Base-by-base conservation (phyloP, 345 rosid genomes). In the Melaleuca alternifolia region DNA sequence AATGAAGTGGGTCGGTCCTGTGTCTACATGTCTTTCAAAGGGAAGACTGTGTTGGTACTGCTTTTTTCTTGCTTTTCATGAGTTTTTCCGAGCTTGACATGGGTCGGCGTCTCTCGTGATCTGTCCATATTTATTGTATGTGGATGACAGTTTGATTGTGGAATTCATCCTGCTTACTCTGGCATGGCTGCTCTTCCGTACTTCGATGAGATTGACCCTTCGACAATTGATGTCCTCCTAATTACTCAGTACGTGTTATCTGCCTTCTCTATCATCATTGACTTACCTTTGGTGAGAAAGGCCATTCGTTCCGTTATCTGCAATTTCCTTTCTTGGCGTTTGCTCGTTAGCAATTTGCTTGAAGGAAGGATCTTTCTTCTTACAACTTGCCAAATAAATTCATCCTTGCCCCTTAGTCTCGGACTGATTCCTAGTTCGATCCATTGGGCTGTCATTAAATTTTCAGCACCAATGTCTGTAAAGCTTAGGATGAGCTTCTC, bases 171-270 rank as follows among this genome's bases (percentile, higher is more conserved):
- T 4, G 98, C 93, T 50, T 97, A 96, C 83, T 92, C 98, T 0
- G 99, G 99, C n/a, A 96, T 97, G 99, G 93, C 99, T 87, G 97
- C 99, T 51, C 90, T 96, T 87, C 98, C 98, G 15, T 94, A 97
- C 90, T 96, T 96, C 46, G 97, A 97, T 93, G 98, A 97, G 87
- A 97, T 97, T 85, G 98, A 96, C 91, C 98, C 98, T 89, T 95
- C 97, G 14, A 61, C 92, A 61, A 91, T 96, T 83, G 99, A 97
- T 82, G 97, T 94, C 11, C 98, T 97, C 85, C 95, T 96, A 88
- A 91, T 97, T 65, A 97, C 98, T 23, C 98, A 92, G 99, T 95
- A 93, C 9, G 33, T 71, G 13, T 48, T 2, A 4, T 37, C 52
- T 24, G 46, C 59, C 16, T 62, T 15, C 10, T 12, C 53, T 28